Conservation (phyloP, 257 asterid genomes). For the Solanum commersonii region DNA sequence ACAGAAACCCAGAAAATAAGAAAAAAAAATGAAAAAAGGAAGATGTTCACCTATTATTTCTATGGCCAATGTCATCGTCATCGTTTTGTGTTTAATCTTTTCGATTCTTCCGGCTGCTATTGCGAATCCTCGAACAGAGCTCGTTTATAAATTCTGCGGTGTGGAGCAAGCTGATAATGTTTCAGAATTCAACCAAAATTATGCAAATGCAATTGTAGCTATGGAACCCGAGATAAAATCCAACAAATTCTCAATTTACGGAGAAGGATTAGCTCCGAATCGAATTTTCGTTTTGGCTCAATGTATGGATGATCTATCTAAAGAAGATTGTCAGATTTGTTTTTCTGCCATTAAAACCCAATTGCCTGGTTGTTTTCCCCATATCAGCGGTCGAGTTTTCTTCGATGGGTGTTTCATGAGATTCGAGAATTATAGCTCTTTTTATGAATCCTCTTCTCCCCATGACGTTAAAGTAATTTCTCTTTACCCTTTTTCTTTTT, state of each 20-base stretch:
- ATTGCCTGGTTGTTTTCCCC: constrained; percentile 8
- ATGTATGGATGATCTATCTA: constrained; percentile 9
- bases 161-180: background rate
- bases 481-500: background rate
- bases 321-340: constrained; percentile 3
- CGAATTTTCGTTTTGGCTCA: constrained; percentile 5
- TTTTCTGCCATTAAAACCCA: background rate
- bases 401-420: constrained; percentile 10
- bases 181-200: constrained; percentile 2
- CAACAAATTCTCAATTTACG: background rate
- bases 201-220: background rate
- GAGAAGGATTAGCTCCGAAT: background rate
- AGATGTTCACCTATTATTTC: background rate
- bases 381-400: background rate
- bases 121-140: constrained; percentile 3
- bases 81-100: background rate
- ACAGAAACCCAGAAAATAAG: background rate
- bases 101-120: background rate
- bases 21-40: background rate
- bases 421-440: constrained; percentile 9
- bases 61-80: background rate
- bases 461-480: constrained; percentile 1
- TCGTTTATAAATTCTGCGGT: background rate
- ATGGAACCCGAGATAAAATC: background rate
- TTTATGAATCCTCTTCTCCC: background rate